Evolutionary conservation across 805 yeast species (phyloP).

Genomic region (Myxozyma kluyveri): DNA sequence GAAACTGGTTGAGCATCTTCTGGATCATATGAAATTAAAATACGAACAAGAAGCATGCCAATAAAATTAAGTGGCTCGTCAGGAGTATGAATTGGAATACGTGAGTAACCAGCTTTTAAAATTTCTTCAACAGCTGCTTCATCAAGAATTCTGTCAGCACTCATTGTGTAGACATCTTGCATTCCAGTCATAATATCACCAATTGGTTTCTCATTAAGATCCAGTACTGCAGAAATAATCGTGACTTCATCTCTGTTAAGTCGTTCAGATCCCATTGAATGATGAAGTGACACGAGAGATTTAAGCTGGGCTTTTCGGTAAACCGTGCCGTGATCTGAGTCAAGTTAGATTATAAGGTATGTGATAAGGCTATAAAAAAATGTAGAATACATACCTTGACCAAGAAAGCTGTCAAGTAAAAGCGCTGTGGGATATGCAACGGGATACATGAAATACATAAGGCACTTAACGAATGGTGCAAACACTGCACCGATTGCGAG

Average conservation of each 20-base stretch:
- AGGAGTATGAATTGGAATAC: conserved; percentile 92
- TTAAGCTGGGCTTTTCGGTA: conserved; percentile 91
- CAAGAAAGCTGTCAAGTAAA: conserved; percentile 74
- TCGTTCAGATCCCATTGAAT: conserved; percentile 92
- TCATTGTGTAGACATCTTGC: conserved; percentile 81
- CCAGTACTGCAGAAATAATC: conserved; percentile 88
- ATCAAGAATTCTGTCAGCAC: conserved; percentile 77
- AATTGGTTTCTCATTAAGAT: conserved; percentile 87
- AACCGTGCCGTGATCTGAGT: conserved; percentile 83
- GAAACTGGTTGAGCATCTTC: conserved; percentile 93
- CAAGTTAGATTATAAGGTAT: background rate
- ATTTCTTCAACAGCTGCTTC: conserved; percentile 84
- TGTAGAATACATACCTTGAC: conserved; percentile 50
- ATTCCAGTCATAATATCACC: conserved; percentile 91
- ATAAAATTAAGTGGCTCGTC: conserved; percentile 85
- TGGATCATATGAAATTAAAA: conserved; percentile 91
- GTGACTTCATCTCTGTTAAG: conserved; percentile 94
- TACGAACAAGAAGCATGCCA: conserved; percentile 92
- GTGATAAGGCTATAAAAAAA: background rate
- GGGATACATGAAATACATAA: conserved; percentile 91
- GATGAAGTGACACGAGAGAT: conserved; percentile 87
- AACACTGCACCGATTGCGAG: conserved; percentile 85
- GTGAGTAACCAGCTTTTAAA: conserved; percentile 87
- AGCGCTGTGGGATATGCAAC: conserved; percentile 86
- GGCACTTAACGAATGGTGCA: conserved; percentile 76